phyloP scores from a whole-genome alignment of 257 asterid species.

The Cordia subcordata region DNA sequence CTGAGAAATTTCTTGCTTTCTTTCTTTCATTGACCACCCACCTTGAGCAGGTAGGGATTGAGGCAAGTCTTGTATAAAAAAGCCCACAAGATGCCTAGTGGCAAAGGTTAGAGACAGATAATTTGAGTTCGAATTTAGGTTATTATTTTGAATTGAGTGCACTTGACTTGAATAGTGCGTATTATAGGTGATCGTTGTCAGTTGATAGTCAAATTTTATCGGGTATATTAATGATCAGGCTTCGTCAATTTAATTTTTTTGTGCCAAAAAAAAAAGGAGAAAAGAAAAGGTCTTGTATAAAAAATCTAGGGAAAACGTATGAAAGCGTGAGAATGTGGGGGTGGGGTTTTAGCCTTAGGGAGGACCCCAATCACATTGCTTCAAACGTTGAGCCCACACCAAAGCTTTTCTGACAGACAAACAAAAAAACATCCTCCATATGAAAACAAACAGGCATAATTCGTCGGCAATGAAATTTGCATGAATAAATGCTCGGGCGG shows the following conservation, averaged over 20 bases:
- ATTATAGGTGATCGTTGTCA: too few species aligned
- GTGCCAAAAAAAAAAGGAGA: too few species aligned
- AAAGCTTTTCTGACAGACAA: conserved; percentile 5
- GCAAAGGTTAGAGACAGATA: too few species aligned
- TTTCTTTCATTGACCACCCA: conserved; percentile 23
- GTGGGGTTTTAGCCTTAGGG: conserved; percentile 1
- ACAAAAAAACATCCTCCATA: conserved; percentile 16
- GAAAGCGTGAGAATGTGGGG: not conserved
- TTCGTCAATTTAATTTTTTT: too few species aligned
- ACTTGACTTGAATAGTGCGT: too few species aligned
- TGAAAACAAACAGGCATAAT: conserved; percentile 19
- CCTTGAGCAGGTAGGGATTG: conserved; percentile 29
- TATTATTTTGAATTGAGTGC: too few species aligned
- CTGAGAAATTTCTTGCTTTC: conserved; percentile 30
- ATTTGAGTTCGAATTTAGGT: too few species aligned
- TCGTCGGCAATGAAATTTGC: conserved; percentile 15
- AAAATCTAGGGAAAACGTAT: conserved; percentile 6
- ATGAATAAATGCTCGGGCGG: conserved; percentile 12
- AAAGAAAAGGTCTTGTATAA: too few species aligned
- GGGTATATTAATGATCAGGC: too few species aligned
- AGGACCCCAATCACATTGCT: conserved; percentile 12
- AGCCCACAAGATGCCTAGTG: too few species aligned
- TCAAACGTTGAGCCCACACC: conserved; percentile 25
- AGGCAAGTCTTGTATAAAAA: conserved; percentile 22
- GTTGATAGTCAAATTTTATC: too few species aligned